Conservation (phyloP, 306 rosid species). For the Vigna nakashimae region DNA sequence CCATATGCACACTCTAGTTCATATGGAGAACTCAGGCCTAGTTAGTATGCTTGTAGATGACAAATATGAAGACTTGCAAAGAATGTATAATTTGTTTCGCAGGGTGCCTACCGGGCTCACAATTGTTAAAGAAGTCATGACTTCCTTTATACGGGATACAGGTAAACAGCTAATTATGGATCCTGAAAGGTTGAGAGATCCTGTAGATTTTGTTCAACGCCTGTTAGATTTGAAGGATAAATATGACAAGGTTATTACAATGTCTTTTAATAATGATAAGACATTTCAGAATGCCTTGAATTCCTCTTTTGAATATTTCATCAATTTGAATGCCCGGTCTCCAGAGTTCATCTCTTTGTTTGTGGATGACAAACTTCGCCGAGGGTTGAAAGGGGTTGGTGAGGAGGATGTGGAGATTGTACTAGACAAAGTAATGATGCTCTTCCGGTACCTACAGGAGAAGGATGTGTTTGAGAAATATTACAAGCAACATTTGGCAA, state of each 20-base stretch:
- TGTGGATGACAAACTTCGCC: constrained; percentile 68
- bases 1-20: constrained; percentile 57
- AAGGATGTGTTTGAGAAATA: constrained; percentile 69
- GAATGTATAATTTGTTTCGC: constrained; percentile 60
- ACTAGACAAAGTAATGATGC: constrained; percentile 71
- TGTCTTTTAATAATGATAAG: constrained; percentile 59
- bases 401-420: constrained; percentile 69
- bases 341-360: constrained; percentile 65
- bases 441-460: constrained; percentile 66
- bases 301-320: constrained; percentile 66
- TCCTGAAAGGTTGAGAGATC: constrained; percentile 66
- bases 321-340: constrained; percentile 66
- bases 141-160: constrained; percentile 52
- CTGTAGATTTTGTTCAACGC: constrained; percentile 64
- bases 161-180: constrained; percentile 60
- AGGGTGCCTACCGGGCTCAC: constrained; percentile 58
- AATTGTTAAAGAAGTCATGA: constrained; percentile 60
- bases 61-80: constrained; percentile 61
- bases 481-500: constrained; percentile 67
- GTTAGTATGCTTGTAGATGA: constrained; percentile 61
- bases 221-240: constrained; percentile 64
- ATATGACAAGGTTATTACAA: constrained; percentile 53
- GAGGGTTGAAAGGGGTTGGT: constrained; percentile 61
- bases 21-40: constrained; percentile 66
- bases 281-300: constrained; percentile 66